phyloP scores from a whole-genome alignment of 176 grass and related monocot genomes.

The Carex kokanica region DNA sequence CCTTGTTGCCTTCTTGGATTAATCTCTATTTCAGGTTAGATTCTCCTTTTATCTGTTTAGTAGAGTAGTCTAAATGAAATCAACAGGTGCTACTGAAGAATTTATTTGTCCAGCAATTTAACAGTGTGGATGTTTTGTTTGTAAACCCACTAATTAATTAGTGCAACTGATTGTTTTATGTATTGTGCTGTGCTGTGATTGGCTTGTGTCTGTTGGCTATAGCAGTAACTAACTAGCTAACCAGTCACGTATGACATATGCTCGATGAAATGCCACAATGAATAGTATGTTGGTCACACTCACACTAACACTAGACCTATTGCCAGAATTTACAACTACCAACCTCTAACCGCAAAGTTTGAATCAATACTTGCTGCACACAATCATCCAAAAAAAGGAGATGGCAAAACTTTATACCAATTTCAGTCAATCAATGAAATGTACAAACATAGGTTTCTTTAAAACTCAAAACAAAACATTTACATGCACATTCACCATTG shows the following conservation, averaged over 20 bases:
- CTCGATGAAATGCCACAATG: slow-evolving; percentile 2
- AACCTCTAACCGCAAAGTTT: too few species aligned
- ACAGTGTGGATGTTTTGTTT: background rate
- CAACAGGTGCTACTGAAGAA: background rate
- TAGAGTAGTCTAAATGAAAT: background rate
- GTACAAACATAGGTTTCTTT: background rate
- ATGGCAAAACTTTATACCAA: background rate
- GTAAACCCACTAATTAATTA: background rate
- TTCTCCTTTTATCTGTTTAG: background rate
- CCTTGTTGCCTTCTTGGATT: background rate
- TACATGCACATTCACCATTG: background rate
- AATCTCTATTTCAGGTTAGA: background rate
- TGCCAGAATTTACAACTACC: background rate
- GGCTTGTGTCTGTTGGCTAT: background rate
- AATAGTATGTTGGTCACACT: background rate
- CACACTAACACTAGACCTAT: background rate
- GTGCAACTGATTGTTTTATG: background rate
- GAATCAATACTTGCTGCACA: background rate
- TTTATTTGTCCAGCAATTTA: background rate
- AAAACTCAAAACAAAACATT: background rate
- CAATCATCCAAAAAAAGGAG: background rate
- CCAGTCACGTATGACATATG: background rate
- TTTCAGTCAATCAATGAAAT: background rate
- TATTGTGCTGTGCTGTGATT: background rate
- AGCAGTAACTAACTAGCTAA: too few species aligned